Base-by-base conservation (phyloP, 768 basidiomycete genomes). In the Tulasnella sp. region DNA sequence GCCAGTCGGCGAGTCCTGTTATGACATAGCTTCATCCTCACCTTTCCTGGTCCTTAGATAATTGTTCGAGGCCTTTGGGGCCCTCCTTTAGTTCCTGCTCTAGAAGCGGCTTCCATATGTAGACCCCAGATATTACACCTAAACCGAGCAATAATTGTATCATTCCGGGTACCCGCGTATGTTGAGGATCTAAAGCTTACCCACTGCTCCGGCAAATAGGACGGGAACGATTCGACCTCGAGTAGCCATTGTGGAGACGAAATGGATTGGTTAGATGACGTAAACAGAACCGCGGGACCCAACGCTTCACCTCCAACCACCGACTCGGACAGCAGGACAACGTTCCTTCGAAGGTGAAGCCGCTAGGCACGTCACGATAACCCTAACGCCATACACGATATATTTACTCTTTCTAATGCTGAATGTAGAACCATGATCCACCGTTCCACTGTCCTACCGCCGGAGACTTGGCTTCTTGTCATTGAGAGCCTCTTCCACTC, bases 61-160 rank as follows among this genome's bases (percentile, higher is more conserved):
- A 37, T 37, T 69, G 31, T 69, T 69, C 64, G 18, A 69, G 64
- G 34, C 64, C 64, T 37, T 69, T 69, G 31, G 64, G 64, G n/a
- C 64, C 64, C 34, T 69, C 3, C 31, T 69, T 69, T 3, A 69
- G 40, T 14, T 75, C 74, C 40, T 48, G 74, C 22, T 75, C 41
- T 4, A 75, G 28, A 4, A 75, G 74, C 24, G 74, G 74, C 40
- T 75, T 42, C 74, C 74, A 75, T 31, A 75, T 75, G 74, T 75
- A 75, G n/a, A 75, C 28, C 22, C 74, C 74, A 14, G 74, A 75
- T 75, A 75, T 44, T 18, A 75, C 74, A 75, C 74, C 74, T 75
- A 42, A 8, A 14, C 28, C 46, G 12, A 24, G 40, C 54, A 37
- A 75, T 3, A 42, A 42, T 28, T 16, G 73, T 8, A 28, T 31